These are phyloP conservation scores for Geosmithia flava DNA, from an alignment of 2,329 filamentous ascomycete species.

Conservation along the genomic window DNA sequence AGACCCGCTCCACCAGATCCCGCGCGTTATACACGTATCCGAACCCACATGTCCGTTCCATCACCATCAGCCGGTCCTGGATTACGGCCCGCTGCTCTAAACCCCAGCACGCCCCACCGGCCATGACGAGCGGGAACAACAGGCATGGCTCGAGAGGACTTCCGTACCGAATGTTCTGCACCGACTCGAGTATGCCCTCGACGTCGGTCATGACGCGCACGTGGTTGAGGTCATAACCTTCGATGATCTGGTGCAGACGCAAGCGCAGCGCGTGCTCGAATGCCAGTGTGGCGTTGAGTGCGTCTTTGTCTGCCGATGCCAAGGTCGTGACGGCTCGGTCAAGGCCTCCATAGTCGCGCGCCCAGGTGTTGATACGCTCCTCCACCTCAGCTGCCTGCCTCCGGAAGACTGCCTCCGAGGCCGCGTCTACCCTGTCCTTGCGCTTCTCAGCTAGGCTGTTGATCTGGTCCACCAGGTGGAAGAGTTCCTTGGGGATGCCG, in stretches of 20 bases:
- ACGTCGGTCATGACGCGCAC: conserved; percentile 18
- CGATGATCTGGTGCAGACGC: conserved; percentile 27
- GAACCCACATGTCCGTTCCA: conserved; percentile 29
- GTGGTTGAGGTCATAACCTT: conserved; percentile 24
- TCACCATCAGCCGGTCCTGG: conserved; percentile 25
- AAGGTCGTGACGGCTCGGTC: conserved; percentile 11
- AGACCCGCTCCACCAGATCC: conserved; percentile 25
- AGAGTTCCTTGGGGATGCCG: conserved; percentile 21
- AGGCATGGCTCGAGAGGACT: conserved; percentile 26
- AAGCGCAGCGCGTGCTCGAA: conserved; percentile 28
- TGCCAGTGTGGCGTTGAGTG: conserved; percentile 20
- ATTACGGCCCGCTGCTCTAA: conserved; percentile 23
- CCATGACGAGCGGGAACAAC: conserved; percentile 27
- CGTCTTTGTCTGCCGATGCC: conserved; percentile 12
- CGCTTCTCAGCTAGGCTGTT: conserved; percentile 19
- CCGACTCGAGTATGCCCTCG: conserved; percentile 18
- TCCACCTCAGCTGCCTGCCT: conserved; percentile 15
- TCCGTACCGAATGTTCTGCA: conserved; percentile 25
- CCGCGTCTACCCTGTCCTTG: conserved; percentile 14
- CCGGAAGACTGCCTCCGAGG: conserved; percentile 16
- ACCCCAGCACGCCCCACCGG: conserved; percentile 21
- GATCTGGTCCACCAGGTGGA: conserved; percentile 18
- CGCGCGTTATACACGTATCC: conserved; percentile 26
- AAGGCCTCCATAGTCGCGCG: conserved; percentile 12
- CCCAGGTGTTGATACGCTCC: conserved; percentile 23